Percentiles rank a stretch among this genome's conserved stretches.
phyloP scores from a whole-genome alignment of 352 stramenopile genomes.

The Phytophthora idaei region DNA sequence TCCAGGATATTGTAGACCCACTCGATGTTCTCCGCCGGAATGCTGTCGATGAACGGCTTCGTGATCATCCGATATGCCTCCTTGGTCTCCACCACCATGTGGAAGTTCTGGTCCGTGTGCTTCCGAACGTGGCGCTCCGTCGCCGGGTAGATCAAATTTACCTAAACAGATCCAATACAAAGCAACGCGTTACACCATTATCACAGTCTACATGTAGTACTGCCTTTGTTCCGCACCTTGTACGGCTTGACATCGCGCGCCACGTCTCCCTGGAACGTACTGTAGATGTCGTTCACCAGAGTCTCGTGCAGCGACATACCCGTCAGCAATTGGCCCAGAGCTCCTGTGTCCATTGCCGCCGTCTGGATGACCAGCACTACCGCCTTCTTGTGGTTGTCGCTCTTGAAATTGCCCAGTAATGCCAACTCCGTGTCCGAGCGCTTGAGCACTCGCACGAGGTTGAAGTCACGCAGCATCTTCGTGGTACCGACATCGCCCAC shows the following conservation, averaged over 20 bases:
- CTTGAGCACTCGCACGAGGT: constrained; percentile 71
- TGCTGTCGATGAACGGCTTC: constrained; percentile 74
- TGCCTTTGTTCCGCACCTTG: constrained; percentile 71
- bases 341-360: constrained; percentile 55
- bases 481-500: constrained; percentile 30
- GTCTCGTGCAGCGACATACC: constrained; percentile 74
- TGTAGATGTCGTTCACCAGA: constrained; percentile 86
- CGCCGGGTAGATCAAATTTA: constrained; percentile 86
- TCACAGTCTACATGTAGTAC: no score
- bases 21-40: constrained; percentile 77
- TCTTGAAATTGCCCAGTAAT: constrained; percentile 72
- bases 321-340: constrained; percentile 48
- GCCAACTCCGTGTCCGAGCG: constrained; percentile 66
- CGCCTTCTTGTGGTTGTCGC: constrained; percentile 60
- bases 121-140: constrained; percentile 82
- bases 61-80: constrained; percentile 80
- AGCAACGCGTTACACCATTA: not conserved
- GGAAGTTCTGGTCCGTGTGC: constrained; percentile 83
- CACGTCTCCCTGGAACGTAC: constrained; percentile 73
- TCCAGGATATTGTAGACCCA: constrained; percentile 92
- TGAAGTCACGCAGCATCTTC: constrained; percentile 62
- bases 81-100: constrained; percentile 86
- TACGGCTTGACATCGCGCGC: constrained; percentile 71
- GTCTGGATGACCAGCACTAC: constrained; percentile 77
- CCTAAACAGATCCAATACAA: constrained; percentile 26